Base-by-base conservation (phyloP, 2,329 filamentous ascomycete genomes). In the Phialophora chinensis region DNA sequence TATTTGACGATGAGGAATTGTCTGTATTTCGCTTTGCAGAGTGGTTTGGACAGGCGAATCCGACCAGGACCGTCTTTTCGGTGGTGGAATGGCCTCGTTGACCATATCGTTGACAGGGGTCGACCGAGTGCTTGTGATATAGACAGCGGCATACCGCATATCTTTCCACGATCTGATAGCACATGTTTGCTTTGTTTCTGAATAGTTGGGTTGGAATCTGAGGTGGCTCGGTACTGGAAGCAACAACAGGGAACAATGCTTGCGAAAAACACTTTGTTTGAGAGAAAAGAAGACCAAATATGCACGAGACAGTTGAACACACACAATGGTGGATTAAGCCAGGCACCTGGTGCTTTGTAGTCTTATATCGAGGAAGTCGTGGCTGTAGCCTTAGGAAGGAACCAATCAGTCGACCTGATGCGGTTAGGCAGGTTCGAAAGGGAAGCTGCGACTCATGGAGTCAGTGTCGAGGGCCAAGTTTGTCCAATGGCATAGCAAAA, bases 111-210 rank as follows among this genome's bases (percentile, higher is more conserved):
- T 88, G 83, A 77, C 93, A 97, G 67, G 91, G 90, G 75, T 97
- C 93, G 73, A 97, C 85, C 56, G 91, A 88, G 77, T 97, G 93
- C 75, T 90, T 86, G 83, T 94, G 92, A 83, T 97, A 96, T 73
- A 94, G 85, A 80, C 93, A 97, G 70, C 88, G 87, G 84, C 93
- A 97, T 63, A 90, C 91, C 63, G 92, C 89, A 83, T 93, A 97
- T 66, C 91, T 85, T 79, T 97, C 93, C 73, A 94, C 83, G 69
- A 97, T 81, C 80, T 93, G 91, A 75, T 92, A 93, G 76, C 93
- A 97, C 93, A 97, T 96, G 35, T 10, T 62, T 61, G 29, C 17
- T 42, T 29, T 61, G 23, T n/a, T 20, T 68, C 71, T 83, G 77
- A 14, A 58, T 35, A 52, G 35, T n/a, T 2, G 33, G 1, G 33